Percentiles rank a stretch among this genome's conserved stretches.
Evolutionary conservation across 768 basidiomycete genomes (phyloP).

Genomic region (Tylopilus sp.): DNA sequence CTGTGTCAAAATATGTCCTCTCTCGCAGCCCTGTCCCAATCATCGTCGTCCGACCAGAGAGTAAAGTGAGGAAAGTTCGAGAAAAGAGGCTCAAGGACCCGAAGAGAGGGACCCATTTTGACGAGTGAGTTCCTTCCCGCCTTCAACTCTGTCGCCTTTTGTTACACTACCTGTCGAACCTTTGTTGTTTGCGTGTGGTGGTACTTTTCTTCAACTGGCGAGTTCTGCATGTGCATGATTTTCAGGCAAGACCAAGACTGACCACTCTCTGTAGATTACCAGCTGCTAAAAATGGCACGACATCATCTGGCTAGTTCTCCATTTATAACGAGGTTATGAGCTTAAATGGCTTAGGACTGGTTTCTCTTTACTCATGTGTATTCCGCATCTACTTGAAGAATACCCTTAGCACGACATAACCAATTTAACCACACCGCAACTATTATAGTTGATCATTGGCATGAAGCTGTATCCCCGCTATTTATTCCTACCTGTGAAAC

Average conservation of each 20-base stretch:
- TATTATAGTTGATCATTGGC: neutral
- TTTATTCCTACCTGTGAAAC: neutral
- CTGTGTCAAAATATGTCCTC: conserved; percentile 71
- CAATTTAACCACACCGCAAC: neutral
- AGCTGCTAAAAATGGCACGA: conserved; percentile 6
- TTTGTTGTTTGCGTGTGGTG: neutral
- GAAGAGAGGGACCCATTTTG: conserved; percentile 82
- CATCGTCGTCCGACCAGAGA: conserved; percentile 89
- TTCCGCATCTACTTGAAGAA: neutral
- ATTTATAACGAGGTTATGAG: conserved; percentile 17
- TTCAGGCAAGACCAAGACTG: too few species aligned
- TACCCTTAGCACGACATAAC: neutral
- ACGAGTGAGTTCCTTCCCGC: conserved; percentile 39
- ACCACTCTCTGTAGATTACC: conserved; percentile 13
- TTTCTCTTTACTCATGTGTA: neutral
- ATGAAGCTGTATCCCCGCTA: neutral
- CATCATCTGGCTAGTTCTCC: conserved; percentile 10
- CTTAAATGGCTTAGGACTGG: neutral
- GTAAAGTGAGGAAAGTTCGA: conserved; percentile 78
- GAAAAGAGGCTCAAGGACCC: conserved; percentile 88
- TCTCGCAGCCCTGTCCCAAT: conserved; percentile 94
- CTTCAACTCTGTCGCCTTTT: neutral
- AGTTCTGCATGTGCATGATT: neutral
- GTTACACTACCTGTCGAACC: neutral
- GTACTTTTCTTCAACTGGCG: neutral